Conservation (phyloP, 345 rosid species). For the Aegle marmelos region DNA sequence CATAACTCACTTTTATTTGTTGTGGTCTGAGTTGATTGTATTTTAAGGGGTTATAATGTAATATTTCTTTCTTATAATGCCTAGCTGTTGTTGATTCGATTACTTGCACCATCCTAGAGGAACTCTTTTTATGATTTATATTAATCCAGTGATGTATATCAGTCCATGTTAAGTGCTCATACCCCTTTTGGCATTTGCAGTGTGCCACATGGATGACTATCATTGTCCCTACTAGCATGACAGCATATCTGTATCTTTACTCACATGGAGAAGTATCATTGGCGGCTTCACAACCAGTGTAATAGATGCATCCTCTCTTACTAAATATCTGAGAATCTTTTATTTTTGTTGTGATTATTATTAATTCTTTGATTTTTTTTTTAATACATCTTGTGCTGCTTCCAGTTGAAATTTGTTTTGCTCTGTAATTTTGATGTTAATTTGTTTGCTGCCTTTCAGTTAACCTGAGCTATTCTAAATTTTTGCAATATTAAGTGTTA, state of each 20-base stretch:
- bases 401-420: neutral
- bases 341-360: neutral
- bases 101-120: neutral
- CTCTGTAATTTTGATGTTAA: neutral
- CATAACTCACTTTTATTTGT: neutral
- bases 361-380: conserved; percentile 7
- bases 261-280: conserved; percentile 91
- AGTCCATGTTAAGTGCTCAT: neutral
- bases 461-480: neutral
- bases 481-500: neutral
- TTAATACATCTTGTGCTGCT: neutral
- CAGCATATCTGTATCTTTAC: conserved; percentile 89
- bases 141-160: neutral
- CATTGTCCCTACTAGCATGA: conserved; percentile 86
- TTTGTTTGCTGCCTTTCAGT: neutral
- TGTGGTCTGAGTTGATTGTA: neutral
- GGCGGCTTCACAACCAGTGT: conserved; percentile 99
- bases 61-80: neutral
- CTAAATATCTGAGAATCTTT: neutral
- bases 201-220: conserved; percentile 98
- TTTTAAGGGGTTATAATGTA: neutral
- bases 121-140: neutral
- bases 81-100: neutral
- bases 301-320: conserved; percentile 86
- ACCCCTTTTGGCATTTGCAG: conserved; percentile 39